A percentile compares a stretch with the other conserved stretches of the same genome.
phyloP scores from a whole-genome alignment of 2,329 filamentous ascomycete genomes.

The Pseudonectria foliicola region DNA sequence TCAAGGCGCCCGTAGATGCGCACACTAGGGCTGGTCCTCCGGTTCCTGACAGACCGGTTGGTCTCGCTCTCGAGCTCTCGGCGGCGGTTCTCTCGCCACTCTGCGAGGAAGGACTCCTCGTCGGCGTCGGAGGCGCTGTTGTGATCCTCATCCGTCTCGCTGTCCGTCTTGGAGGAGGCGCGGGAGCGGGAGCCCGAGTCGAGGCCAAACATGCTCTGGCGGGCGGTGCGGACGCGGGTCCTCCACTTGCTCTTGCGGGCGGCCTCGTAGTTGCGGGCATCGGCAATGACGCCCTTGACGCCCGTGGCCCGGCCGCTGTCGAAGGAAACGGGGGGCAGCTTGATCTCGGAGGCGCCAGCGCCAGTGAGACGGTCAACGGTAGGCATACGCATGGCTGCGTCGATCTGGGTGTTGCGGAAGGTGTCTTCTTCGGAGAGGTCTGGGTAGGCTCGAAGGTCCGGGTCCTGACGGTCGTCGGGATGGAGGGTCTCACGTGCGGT shows the following conservation, averaged over 20 bases:
- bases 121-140: slow-evolving; percentile 50
- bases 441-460: slow-evolving; percentile 40
- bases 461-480: slow-evolving; percentile 51
- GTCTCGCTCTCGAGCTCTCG: slow-evolving; percentile 65
- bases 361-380: slow-evolving; percentile 35
- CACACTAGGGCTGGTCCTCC: slow-evolving; percentile 69
- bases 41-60: slow-evolving; percentile 47
- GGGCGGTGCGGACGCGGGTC: slow-evolving; percentile 43
- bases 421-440: slow-evolving; percentile 51
- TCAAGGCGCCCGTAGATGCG: slow-evolving; percentile 73
- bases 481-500: slow-evolving; percentile 40
- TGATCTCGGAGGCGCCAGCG: slow-evolving; percentile 41
- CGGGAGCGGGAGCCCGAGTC: slow-evolving; percentile 20
- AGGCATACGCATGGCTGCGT: slow-evolving; percentile 60
- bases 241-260: slow-evolving; percentile 52
- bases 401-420: slow-evolving; percentile 47
- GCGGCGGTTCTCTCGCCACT: slow-evolving; percentile 77
- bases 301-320: slow-evolving; percentile 67
- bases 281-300: slow-evolving; percentile 81
- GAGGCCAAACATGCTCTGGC: slow-evolving; percentile 48
- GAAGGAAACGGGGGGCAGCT: slow-evolving; percentile 55
- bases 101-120: slow-evolving; percentile 73
- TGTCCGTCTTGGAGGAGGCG: slow-evolving; percentile 30
- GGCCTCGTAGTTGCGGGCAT: slow-evolving; percentile 69
- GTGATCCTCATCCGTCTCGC: slow-evolving; percentile 40